Base-by-base conservation (phyloP, 2,329 filamentous ascomycete genomes). In the Emericellopsis atlantica region DNA sequence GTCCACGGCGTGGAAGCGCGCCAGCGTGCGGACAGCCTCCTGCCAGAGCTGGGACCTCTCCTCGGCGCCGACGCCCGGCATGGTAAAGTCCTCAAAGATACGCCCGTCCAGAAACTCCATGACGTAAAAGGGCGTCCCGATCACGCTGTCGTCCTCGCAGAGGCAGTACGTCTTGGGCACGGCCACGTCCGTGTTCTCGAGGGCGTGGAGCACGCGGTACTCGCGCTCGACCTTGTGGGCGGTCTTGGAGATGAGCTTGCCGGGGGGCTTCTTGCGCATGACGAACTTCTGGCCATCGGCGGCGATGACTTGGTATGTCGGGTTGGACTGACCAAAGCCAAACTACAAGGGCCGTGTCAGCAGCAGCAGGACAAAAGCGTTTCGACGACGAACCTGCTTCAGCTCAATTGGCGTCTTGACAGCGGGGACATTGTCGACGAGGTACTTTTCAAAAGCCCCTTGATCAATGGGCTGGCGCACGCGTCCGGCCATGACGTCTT, bases 151-250 rank as follows among this genome's bases (percentile, higher is more conserved):
- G 62, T 96, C 89, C 60, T 93, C 83, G 64, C 92, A 98, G 15
- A 96, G 74, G 53, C 81, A 83, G 59, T 87, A 82, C 10, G 86
- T 77, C 58, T 75, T 81, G 5, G 92, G 92, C 0, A 95, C 87
- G 0, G 89, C 85, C 8, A 96, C 88, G 56, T 85, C 79, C 16
- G 86, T 93, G 41, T 67, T 47, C 42, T 79, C 76, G 26, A 96
- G 72, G 3, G 90, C 89, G 57, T 85, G 78, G 54, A 96, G 84
- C 55, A 96, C 84, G 54, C 82, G 80, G 66, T 92, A 92, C 64
- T 98, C 92, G 52, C 92, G 84, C 66, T 98, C 92, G 54, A 98
- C 90, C 60, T 90, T 84, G 67, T 98, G 92, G 9, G 92, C 92
- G 2, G 90, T 90, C 66, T 88, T 87, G 52, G 87, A 95, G 39